Percentiles rank a stretch among this genome's conserved stretches.
Conservation (phyloP, 2,329 filamentous ascomycete genomes). For the Penicillium brasilianum region DNA sequence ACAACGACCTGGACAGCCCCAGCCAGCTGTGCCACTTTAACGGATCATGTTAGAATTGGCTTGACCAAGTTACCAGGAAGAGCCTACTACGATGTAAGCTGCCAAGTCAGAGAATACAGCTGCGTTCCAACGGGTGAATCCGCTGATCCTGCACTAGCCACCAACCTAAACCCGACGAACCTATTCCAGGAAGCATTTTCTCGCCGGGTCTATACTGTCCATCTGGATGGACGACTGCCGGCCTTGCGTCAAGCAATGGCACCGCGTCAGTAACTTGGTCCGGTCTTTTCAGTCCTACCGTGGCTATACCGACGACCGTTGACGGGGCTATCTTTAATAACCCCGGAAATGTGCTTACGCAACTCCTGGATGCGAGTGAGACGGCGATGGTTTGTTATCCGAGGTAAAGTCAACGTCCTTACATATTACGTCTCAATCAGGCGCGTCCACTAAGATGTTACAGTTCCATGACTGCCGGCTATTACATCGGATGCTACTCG, state of each 20-base stretch:
- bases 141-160: background rate
- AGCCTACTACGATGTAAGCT: too few species aligned
- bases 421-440: background rate
- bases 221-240: background rate
- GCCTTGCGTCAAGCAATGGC: background rate
- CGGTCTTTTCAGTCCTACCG: background rate
- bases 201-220: background rate
- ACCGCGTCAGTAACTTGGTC: background rate
- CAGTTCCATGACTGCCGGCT: background rate
- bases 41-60: too few species aligned
- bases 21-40: too few species aligned
- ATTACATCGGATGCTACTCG: background rate
- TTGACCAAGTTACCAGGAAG: too few species aligned
- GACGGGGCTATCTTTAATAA: background rate
- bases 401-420: background rate
- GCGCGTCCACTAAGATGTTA: background rate
- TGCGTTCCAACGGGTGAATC: too few species aligned
- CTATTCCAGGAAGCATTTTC: background rate
- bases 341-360: background rate
- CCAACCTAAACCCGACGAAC: background rate
- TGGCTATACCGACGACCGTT: background rate
- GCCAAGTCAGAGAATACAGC: too few species aligned
- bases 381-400: background rate
- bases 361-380: background rate
- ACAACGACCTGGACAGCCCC: too few species aligned